Conservation (phyloP, 108 stramenopile genomes). For the Nitzschia putrida region DNA sequence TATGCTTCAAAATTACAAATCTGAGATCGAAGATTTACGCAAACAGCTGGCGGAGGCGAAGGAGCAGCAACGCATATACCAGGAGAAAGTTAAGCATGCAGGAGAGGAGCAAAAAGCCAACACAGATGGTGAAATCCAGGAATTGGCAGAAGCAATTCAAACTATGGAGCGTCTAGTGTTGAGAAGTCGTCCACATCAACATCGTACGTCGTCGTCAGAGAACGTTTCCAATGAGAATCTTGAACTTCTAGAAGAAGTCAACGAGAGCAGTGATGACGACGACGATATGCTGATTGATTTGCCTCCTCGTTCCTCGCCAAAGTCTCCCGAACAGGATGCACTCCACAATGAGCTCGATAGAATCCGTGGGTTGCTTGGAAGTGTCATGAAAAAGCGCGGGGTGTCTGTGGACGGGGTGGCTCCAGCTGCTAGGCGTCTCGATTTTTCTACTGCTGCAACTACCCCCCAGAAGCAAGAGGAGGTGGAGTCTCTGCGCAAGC, state of each 20-base stretch:
- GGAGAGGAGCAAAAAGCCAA: neutral
- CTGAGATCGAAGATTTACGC: conserved; percentile 84
- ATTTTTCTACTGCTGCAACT: conserved; percentile 17
- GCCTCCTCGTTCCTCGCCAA: neutral
- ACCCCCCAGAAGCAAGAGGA: conserved; percentile 50
- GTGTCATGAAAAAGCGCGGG: conserved; percentile 66
- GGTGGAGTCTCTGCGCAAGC: conserved; percentile 61
- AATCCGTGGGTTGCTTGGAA: conserved; percentile 77
- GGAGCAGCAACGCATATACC: conserved; percentile 44
- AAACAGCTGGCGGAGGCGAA: conserved; percentile 70
- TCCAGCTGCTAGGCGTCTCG: conserved; percentile 5
- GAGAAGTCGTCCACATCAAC: conserved; percentile 42
- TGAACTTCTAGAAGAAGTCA: neutral
- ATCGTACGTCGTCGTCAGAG: neutral
- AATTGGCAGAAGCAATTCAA: conserved; percentile 68
- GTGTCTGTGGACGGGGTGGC: conserved; percentile 6
- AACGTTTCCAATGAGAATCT: neutral
- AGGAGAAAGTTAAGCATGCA: conserved; percentile 10
- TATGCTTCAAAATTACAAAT: conserved; percentile 73
- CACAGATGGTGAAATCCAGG: conserved; percentile 65
- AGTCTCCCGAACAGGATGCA: conserved; percentile 21
- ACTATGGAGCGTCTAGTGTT: conserved; percentile 85
- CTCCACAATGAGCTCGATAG: conserved; percentile 65
- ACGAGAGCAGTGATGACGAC: conserved; percentile 44
- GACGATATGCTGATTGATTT: conserved; percentile 39